Evolutionary conservation across 2,329 filamentous ascomycete species (phyloP).

Genomic region (Dactylonectria estremocensis): DNA sequence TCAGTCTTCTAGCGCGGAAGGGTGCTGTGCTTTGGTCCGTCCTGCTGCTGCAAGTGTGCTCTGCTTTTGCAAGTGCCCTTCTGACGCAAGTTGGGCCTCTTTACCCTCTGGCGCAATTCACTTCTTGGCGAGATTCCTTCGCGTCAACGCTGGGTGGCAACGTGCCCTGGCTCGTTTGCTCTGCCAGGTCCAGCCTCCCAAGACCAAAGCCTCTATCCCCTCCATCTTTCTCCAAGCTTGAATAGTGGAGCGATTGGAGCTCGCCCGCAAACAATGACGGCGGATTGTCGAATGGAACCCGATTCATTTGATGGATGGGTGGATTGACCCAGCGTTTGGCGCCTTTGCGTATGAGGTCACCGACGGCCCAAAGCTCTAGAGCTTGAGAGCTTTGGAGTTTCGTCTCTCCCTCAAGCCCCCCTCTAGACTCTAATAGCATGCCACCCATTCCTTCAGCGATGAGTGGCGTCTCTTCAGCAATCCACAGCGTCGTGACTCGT

Average conservation of each 20-base stretch:
- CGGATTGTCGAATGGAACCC: not conserved
- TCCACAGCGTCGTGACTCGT: too few relatives aligned
- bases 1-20: too few relatives aligned
- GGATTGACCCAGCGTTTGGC: slow-evolving; percentile 8
- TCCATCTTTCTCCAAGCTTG: not conserved
- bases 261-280: slow-evolving; percentile 8
- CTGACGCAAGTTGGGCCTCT: too few relatives aligned
- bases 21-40: not conserved
- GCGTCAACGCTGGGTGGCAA: not conserved
- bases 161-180: slow-evolving; percentile 4
- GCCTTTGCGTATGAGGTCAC: slow-evolving; percentile 26
- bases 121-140: not conserved
- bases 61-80: too few relatives aligned
- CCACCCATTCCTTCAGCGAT: too few relatives aligned
- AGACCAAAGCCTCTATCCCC: not conserved
- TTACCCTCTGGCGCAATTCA: not conserved
- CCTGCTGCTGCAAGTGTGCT: too few relatives aligned
- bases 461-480: too few relatives aligned
- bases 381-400: slow-evolving; percentile 1
- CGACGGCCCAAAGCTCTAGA: slow-evolving; percentile 12
- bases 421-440: not conserved
- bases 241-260: slow-evolving; percentile 19
- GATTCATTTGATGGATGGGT: too few relatives aligned
- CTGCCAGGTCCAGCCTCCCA: not conserved
- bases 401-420: slow-evolving; percentile 14